A percentile compares a stretch with the other conserved stretches of the same genome.
phyloP scores from a whole-genome alignment of 495 filamentous ascomycete genomes.

The Tuber umbilicatum region DNA sequence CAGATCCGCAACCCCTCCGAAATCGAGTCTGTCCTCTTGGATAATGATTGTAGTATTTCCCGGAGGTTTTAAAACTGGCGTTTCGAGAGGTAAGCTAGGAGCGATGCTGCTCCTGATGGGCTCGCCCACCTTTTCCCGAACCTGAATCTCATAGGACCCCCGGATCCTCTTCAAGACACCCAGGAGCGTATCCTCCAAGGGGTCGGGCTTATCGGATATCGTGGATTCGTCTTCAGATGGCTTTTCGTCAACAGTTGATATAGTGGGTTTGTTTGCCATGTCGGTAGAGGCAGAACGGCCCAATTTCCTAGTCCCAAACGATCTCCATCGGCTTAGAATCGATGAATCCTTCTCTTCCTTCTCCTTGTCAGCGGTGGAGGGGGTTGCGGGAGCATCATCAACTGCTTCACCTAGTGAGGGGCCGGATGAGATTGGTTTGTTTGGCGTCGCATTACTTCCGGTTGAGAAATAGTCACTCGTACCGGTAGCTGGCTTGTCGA shows the following conservation, averaged over 20 bases:
- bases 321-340: slow-evolving; percentile 42
- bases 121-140: slow-evolving; percentile 57
- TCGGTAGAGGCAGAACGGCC: slow-evolving; percentile 66
- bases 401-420: slow-evolving; percentile 50
- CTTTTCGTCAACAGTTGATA: slow-evolving; percentile 62
- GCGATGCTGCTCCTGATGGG: slow-evolving; percentile 58
- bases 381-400: slow-evolving; percentile 52
- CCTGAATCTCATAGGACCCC: slow-evolving; percentile 67
- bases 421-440: slow-evolving; percentile 28
- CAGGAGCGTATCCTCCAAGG: slow-evolving; percentile 72
- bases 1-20: slow-evolving; percentile 83
- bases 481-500: slow-evolving; percentile 39
- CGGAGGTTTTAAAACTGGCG: slow-evolving; percentile 75
- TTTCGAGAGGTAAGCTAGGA: slow-evolving; percentile 75
- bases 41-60: slow-evolving; percentile 77
- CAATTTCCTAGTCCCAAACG: slow-evolving; percentile 72
- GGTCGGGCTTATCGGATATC: slow-evolving; percentile 66
- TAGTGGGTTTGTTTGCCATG: slow-evolving; percentile 60
- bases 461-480: slow-evolving; percentile 62
- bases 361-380: slow-evolving; percentile 63
- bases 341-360: slow-evolving; percentile 58
- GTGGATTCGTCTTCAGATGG: slow-evolving; percentile 47
- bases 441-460: slow-evolving; percentile 31
- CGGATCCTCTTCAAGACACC: slow-evolving; percentile 74
- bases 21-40: slow-evolving; percentile 82